phyloP scores from a whole-genome alignment of 306 rosid species.

The Medicago truncatula region DNA sequence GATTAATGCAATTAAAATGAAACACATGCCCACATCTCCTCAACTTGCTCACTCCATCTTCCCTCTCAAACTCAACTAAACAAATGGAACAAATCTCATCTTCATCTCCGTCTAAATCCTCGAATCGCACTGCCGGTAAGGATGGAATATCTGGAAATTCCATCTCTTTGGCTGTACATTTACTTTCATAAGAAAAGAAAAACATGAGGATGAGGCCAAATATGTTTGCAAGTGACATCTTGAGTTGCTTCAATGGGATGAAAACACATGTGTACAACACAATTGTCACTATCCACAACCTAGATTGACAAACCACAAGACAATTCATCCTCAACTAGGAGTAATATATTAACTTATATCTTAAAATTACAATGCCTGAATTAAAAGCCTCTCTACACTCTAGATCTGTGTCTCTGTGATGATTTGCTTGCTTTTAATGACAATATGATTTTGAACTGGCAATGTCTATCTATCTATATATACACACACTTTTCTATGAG shows the following conservation, averaged over 20 bases:
- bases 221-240: conserved; percentile 42
- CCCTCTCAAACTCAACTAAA: conserved; percentile 69
- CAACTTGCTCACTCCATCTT: conserved; percentile 66
- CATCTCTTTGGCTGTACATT: conserved; percentile 19
- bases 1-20: conserved; percentile 74
- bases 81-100: conserved; percentile 75
- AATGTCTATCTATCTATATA: background rate
- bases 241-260: conserved; percentile 67
- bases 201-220: background rate
- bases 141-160: conserved; percentile 21
- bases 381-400: background rate
- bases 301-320: conserved; percentile 53
- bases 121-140: conserved; percentile 53
- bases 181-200: background rate
- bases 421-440: conserved; percentile 5
- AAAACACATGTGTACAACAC: conserved; percentile 68
- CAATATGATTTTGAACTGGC: conserved; percentile 1
- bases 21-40: conserved; percentile 64
- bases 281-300: conserved; percentile 51
- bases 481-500: background rate
- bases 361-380: background rate
- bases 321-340: conserved; percentile 56
- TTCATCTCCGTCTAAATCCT: conserved; percentile 42
- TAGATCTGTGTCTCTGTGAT: background rate
- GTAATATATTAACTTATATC: background rate